Percentiles rank a stretch among this genome's conserved stretches.
phyloP scores from a whole-genome alignment of 2,329 filamentous ascomycete species.

The Anthostomella pinea region DNA sequence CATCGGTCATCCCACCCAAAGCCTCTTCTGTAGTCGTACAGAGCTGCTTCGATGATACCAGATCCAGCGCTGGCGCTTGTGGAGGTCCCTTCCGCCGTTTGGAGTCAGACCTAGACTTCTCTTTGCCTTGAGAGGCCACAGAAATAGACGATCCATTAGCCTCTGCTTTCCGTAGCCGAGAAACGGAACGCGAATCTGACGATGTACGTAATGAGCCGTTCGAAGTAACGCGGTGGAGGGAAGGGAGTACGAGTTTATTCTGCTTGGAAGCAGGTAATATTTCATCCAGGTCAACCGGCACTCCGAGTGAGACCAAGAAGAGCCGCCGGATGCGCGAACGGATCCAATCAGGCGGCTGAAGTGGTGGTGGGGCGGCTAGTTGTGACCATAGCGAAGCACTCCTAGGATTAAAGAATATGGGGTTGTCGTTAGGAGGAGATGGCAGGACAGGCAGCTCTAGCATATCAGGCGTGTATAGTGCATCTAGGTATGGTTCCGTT shows the following conservation, averaged over 20 bases:
- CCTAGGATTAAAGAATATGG: slow-evolving; percentile 79
- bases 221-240: slow-evolving; percentile 48
- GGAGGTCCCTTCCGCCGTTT: slow-evolving; percentile 56
- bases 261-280: slow-evolving; percentile 96
- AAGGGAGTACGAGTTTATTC: slow-evolving; percentile 93
- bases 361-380: slow-evolving; percentile 86
- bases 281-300: slow-evolving; percentile 94
- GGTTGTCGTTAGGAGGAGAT: slow-evolving; percentile 51
- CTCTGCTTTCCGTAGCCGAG: slow-evolving; percentile 45
- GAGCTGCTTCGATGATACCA: slow-evolving; percentile 72
- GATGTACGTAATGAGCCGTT: slow-evolving; percentile 54
- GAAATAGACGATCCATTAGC: slow-evolving; percentile 56
- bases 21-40: slow-evolving; percentile 85
- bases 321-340: slow-evolving; percentile 90
- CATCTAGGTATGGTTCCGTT: slow-evolving; percentile 64
- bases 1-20: slow-evolving; percentile 72
- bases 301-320: slow-evolving; percentile 92
- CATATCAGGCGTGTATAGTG: slow-evolving; percentile 60
- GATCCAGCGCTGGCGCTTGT: slow-evolving; percentile 72
- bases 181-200: slow-evolving; percentile 49
- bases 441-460: slow-evolving; percentile 50
- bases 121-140: slow-evolving; percentile 56
- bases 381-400: slow-evolving; percentile 95
- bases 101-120: slow-evolving; percentile 35
- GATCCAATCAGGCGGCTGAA: slow-evolving; percentile 97